These are phyloP conservation scores for Podospora didyma DNA, from an alignment of 495 filamentous ascomycete species.

Conservation along the genomic window DNA sequence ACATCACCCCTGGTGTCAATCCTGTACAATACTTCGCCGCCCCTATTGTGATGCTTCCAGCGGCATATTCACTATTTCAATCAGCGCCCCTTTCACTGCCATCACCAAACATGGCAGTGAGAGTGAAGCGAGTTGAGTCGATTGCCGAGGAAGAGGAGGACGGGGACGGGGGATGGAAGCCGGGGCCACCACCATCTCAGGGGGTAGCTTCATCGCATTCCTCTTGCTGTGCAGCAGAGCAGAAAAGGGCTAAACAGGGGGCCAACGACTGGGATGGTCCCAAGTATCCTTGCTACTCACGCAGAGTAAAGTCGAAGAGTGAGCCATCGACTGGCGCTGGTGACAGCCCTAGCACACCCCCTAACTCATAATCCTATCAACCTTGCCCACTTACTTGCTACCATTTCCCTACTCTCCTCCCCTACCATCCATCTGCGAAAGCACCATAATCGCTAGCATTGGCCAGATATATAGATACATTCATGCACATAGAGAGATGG, in stretches of 20 bases:
- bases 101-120: background rate
- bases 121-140: background rate
- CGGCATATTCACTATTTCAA: conserved; percentile 13
- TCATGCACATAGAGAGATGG: no score
- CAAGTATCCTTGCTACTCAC: conserved; percentile 26
- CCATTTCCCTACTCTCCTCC: no score
- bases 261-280: background rate
- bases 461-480: no score
- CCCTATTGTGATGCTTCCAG: conserved; percentile 17
- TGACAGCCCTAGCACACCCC: no score
- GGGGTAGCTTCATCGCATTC: background rate
- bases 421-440: no score
- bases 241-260: background rate
- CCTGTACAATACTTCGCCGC: conserved; percentile 17
- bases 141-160: background rate
- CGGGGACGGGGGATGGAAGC: conserved; percentile 2
- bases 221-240: background rate
- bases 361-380: no score
- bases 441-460: no score
- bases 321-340: conserved; percentile 19
- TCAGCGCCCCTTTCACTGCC: background rate
- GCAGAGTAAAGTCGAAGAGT: conserved; percentile 32
- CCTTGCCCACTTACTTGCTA: no score
- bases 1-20: background rate
- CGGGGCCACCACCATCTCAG: background rate